Base-by-base conservation (phyloP, 164 flowering plant species). In the Hamamelis virginiana region DNA sequence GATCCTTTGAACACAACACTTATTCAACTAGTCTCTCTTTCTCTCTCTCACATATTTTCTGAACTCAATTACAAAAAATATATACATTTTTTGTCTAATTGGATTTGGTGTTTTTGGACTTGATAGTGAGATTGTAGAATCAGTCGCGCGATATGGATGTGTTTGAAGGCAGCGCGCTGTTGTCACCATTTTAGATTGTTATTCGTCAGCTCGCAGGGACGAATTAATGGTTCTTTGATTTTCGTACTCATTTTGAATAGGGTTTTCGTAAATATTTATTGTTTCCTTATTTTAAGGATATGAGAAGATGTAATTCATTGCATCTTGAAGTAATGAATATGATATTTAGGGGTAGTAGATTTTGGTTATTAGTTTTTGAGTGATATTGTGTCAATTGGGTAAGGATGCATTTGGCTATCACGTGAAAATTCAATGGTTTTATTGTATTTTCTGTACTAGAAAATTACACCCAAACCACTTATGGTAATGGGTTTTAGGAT, bases 161-260 rank as follows among this genome's bases (percentile, higher is more conserved):
- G 69, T 57, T 64, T 77, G 78, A 57, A 48, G 72, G 71, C 63
- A 38, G 74, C 46, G 64, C 51, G 41, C 75, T 86, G 81, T 86
- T 85, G 85, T 86, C 85, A 80, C 62, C 79, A 73, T 85, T 86
- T 77, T 80, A 77, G 80, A 62, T 76, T 74, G 80, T 75, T 59
- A 45, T 82, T 69, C 72, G 80, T 71, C 82, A 84, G 47, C 83
- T 86, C 64, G 81, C 77, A 63, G 86, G 79, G 48, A 71, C 18
- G 84, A 81, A 76, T 76, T 78, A n/a, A 87, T 91, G 97, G 92
- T 91, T 80, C 71, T 47, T 65, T 6, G 11, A 44, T 28, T 21
- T 18, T 44, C 21, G 26, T 26, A 45, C n/a, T 52, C 41, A 22
- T 21, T 55, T 23, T 22, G 28, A 23, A 25, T 33, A 6, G 41